Conservation (phyloP, 371 early-diverging fungal genomes). For the Choanephora cucurbitarum region DNA sequence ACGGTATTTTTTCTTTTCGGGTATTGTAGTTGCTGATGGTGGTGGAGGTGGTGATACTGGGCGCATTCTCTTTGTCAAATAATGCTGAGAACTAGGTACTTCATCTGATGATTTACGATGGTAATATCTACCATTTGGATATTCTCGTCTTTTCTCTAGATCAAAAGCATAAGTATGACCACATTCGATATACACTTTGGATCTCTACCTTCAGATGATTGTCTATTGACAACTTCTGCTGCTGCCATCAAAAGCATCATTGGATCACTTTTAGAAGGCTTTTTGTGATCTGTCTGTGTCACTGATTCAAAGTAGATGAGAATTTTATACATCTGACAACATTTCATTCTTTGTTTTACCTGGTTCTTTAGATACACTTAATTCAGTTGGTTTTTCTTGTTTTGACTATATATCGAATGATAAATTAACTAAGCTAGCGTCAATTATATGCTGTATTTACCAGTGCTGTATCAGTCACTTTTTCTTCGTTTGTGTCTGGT, state of each 20-base stretch:
- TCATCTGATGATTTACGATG: constrained; percentile 13
- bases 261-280: constrained; percentile 28
- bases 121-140: constrained; percentile 10
- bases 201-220: constrained; percentile 11
- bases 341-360: no score
- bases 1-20: neutral
- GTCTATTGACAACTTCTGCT: constrained; percentile 39
- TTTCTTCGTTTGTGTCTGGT: neutral
- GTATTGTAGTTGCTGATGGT: constrained; percentile 3
- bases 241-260: constrained; percentile 50
- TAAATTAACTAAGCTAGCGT: no score
- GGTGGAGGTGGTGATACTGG: constrained; percentile 18
- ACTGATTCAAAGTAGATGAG: no score
- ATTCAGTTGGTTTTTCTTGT: no score
- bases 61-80: constrained; percentile 12
- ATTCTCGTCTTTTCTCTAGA: constrained; percentile 8
- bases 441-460: no score
- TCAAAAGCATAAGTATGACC: neutral
- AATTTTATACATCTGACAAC: no score
- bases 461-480: neutral
- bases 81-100: neutral
- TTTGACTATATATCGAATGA: no score
- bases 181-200: no score
- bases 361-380: no score
- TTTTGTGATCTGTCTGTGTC: constrained; percentile 8